Base-by-base conservation (phyloP, 768 basidiomycete genomes). In the Leccinum pellstonianum region DNA sequence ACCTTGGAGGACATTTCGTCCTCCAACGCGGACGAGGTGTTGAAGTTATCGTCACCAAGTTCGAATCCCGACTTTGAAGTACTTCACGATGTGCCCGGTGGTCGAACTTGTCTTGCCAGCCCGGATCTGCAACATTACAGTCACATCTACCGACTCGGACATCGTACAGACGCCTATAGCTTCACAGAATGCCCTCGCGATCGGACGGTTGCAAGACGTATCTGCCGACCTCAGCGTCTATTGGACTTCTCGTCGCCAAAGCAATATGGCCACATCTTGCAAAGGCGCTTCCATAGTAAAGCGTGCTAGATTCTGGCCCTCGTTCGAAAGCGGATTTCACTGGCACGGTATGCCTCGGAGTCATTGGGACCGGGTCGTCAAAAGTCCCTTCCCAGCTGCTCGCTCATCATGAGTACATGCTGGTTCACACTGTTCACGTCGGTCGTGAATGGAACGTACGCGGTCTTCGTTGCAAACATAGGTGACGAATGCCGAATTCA, bases 401-500 rank as follows among this genome's bases (percentile, higher is more conserved):
- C 12, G 51, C 31, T 52, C n/a, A 8, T 38, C 29, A 29, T 29
- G 29, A 29, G 33, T 33, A 10, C 1, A 33, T 33, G 31, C 31
- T 33, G 11, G 0, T 35, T 35, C 33, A 35, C 33, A 35, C 0
- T 35, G 4, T 35, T 35, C 33, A 12, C 12, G 12, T 12, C 33
- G 33, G 33, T 5, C 33, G 33, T 35, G 33, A 35, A 35, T 12
- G 2, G 37, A 38, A 38, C n/a, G n/a, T n/a, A 38, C 75, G 41
- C 73, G 79, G 61, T 78, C 77, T 38, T 80, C 80, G 3, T 74
- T 78, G 77, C 73, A 38, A 80, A 77, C 80, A 51, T 78, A 74
- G 0, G 74, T 77, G 27, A 77, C 74, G 57, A 77, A 75, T 0
- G 77, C 79, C 0, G 77, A 77, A 25, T 75, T 78, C 35, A 84